These are phyloP conservation scores for Paraleonurus japonicus DNA, from an alignment of 257 asterid genomes.

Conservation along the genomic window DNA sequence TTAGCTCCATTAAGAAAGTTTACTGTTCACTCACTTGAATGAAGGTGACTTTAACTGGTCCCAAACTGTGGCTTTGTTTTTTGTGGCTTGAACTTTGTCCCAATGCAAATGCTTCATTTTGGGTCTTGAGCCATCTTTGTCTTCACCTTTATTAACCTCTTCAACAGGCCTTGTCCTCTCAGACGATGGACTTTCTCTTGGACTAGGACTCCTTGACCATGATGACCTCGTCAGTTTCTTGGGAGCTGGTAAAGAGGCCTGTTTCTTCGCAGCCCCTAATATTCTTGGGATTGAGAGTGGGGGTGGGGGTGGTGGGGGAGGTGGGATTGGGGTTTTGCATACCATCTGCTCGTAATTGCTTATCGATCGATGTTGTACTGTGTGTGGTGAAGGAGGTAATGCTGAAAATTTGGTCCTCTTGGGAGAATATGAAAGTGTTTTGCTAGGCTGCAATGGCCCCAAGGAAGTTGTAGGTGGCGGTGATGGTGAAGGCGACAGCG, in stretches of 20 bases:
- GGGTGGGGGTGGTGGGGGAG: slow-evolving; percentile 53
- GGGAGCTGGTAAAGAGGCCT: slow-evolving; percentile 27
- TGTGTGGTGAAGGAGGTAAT: slow-evolving; percentile 67
- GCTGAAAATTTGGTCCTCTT: slow-evolving; percentile 59
- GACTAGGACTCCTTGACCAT: slow-evolving; percentile 43
- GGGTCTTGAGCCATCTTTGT: slow-evolving; percentile 55
- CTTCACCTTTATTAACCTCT: slow-evolving; percentile 35
- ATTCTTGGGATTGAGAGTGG: slow-evolving; percentile 35
- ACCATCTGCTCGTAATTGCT: slow-evolving; percentile 41
- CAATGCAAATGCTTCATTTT: slow-evolving; percentile 83
- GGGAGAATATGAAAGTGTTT: slow-evolving; percentile 44
- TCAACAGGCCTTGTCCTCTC: slow-evolving; percentile 33
- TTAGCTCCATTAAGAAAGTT: background rate
- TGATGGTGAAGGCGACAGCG: slow-evolving; percentile 33
- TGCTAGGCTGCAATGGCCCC: slow-evolving; percentile 37
- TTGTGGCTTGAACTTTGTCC: slow-evolving; percentile 84
- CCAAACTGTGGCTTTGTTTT: slow-evolving; percentile 82
- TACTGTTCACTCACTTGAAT: slow-evolving; percentile 64
- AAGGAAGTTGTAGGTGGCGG: slow-evolving; percentile 23
- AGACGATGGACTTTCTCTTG: slow-evolving; percentile 33
- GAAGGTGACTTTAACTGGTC: slow-evolving; percentile 79
- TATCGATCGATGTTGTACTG: slow-evolving; percentile 38
- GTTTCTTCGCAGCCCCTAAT: slow-evolving; percentile 22
- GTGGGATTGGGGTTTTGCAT: slow-evolving; percentile 39
- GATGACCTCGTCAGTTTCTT: slow-evolving; percentile 36